Evolutionary conservation across 129 eudicot species (phyloP).

Genomic region (Saposhnikovia divaricata): DNA sequence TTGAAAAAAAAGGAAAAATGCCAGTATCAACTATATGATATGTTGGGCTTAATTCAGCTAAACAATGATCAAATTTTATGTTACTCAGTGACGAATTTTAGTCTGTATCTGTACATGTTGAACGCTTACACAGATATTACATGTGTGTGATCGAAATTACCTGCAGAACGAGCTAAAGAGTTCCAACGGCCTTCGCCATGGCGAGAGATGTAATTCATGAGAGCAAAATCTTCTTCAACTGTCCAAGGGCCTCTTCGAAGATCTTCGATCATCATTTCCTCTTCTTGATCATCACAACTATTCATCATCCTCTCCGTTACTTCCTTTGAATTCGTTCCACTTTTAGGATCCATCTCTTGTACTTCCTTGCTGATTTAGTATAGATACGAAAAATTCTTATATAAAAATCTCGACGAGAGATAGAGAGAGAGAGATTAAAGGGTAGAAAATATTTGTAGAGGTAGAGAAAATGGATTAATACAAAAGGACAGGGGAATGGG

Average conservation of each 20-base stretch:
- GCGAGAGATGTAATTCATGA: constrained; percentile 62
- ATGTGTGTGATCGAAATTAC: constrained; percentile 28
- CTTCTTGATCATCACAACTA: constrained; percentile 33
- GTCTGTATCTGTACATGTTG: neutral
- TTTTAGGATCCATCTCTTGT: constrained; percentile 12
- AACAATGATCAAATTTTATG: neutral
- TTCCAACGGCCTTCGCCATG: constrained; percentile 99
- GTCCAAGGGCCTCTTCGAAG: constrained; percentile 96
- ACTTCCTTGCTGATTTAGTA: constrained; percentile 10
- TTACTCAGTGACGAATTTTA: neutral
- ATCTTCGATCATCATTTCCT: constrained; percentile 36
- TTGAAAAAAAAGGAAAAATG: no score
- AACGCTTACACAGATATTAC: no score
- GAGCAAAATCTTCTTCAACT: constrained; percentile 81
- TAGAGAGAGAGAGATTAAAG: constrained; percentile 10
- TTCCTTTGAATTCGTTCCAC: neutral
- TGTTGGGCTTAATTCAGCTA: neutral
- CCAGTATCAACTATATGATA: no score
- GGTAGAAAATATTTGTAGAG: neutral
- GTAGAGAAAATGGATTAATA: constrained; percentile 15
- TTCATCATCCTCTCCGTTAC: neutral
- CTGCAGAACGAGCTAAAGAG: constrained; percentile 76
- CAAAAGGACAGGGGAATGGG: constrained; percentile 31
- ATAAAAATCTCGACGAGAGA: neutral
- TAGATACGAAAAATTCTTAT: constrained; percentile 12